Conservation (phyloP, 192 early-diverging fungal species). For the Backusella parvicylindrica region DNA sequence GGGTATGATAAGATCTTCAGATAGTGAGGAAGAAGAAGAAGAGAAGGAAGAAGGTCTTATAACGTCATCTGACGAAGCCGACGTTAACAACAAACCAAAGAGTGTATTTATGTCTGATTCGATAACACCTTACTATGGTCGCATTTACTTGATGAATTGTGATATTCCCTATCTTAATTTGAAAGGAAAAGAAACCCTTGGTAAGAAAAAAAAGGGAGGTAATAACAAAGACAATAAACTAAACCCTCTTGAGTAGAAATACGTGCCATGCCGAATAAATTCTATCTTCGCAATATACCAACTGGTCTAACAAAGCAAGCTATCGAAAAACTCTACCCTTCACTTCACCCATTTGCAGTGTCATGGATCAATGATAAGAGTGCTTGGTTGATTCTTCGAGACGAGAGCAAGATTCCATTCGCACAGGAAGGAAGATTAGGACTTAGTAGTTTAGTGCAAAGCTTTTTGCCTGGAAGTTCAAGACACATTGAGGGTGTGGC, state of each 20-base stretch:
- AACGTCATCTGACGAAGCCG: constrained; percentile 1
- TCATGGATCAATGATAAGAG: constrained; percentile 46
- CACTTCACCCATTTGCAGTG: constrained; percentile 42
- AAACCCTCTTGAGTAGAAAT: constrained; percentile 26
- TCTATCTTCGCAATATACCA: constrained; percentile 55
- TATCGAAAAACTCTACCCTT: constrained; percentile 44
- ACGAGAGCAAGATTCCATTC: constrained; percentile 16
- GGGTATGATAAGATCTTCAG: not conserved
- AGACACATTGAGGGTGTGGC: constrained; percentile 24
- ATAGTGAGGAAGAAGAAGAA: constrained; percentile 18
- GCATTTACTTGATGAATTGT: constrained; percentile 64
- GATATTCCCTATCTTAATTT: constrained; percentile 60
- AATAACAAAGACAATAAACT: not conserved
- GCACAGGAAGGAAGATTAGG: constrained; percentile 39
- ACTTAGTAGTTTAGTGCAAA: constrained; percentile 22
- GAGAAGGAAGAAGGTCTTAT: constrained; percentile 11
- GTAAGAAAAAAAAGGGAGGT: constrained; percentile 14
- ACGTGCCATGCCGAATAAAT: constrained; percentile 41
- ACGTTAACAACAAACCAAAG: not conserved
- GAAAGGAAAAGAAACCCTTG: constrained; percentile 42
- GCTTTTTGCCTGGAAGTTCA: constrained; percentile 31
- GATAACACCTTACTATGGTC: constrained; percentile 42
- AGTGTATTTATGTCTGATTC: not conserved
- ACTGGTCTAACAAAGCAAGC: constrained; percentile 38
- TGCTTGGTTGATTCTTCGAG: constrained; percentile 52